These are phyloP conservation scores for Syncephalis fuscata DNA, from an alignment of 371 early-diverging fungal species.

Conservation along the genomic window DNA sequence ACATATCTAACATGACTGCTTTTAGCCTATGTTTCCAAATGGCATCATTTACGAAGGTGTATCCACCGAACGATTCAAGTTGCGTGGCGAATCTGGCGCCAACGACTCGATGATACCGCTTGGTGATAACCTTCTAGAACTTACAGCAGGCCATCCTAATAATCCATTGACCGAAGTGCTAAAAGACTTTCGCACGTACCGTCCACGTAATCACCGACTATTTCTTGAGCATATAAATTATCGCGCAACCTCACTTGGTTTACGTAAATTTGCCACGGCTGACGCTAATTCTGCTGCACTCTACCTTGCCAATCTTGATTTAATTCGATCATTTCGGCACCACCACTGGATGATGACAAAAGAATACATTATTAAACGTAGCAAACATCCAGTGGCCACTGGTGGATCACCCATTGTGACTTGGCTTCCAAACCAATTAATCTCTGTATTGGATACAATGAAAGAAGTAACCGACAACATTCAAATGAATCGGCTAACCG, in stretches of 20 bases:
- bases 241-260: slow-evolving; percentile 18
- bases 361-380: slow-evolving; percentile 64
- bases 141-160: slow-evolving; percentile 59
- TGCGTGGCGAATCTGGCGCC: slow-evolving; percentile 75
- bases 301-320: slow-evolving; percentile 63
- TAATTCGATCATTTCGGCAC: slow-evolving; percentile 68
- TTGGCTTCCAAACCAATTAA: slow-evolving; percentile 63
- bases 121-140: slow-evolving; percentile 63
- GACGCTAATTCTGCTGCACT: slow-evolving; percentile 38
- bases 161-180: slow-evolving; percentile 66
- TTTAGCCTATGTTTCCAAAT: slow-evolving; percentile 68
- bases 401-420: slow-evolving; percentile 25
- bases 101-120: slow-evolving; percentile 78
- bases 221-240: slow-evolving; percentile 51
- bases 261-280: slow-evolving; percentile 26
- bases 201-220: slow-evolving; percentile 59
- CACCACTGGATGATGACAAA: slow-evolving; percentile 82
- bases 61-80: slow-evolving; percentile 33
- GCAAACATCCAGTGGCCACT: slow-evolving; percentile 52
- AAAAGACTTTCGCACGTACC: slow-evolving; percentile 57
- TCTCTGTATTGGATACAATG: slow-evolving; percentile 37
- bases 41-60: slow-evolving; percentile 75
- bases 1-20: too few relatives aligned
- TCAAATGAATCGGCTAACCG: slow-evolving; percentile 19
- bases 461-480: slow-evolving; percentile 24